These are phyloP conservation scores for Aphanomyces cochlioides DNA, from an alignment of 352 stramenopile genomes.

Conservation along the genomic window DNA sequence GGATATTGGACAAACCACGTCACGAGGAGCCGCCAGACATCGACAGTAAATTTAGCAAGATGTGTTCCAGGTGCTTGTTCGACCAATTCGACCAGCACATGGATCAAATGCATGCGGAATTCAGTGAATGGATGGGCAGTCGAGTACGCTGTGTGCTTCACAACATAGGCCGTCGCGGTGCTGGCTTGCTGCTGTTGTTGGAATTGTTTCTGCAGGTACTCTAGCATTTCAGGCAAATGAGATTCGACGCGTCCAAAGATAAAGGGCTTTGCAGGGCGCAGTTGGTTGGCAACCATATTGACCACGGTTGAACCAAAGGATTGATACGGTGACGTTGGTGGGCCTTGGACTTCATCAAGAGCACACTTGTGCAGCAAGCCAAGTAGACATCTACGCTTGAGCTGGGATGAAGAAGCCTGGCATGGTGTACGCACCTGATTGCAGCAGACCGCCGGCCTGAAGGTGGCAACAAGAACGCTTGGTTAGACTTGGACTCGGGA, in stretches of 20 bases:
- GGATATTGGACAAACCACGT: constrained; percentile 90
- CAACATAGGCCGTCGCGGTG: constrained; percentile 49
- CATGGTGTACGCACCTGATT: constrained; percentile 50
- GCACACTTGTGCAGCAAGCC: constrained; percentile 70
- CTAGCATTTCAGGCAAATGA: constrained; percentile 62
- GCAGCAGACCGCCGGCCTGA: constrained; percentile 70
- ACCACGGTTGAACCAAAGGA: constrained; percentile 81
- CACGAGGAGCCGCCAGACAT: constrained; percentile 84
- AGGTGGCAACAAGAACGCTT: constrained; percentile 30
- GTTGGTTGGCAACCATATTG: constrained; percentile 80
- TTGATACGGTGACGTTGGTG: constrained; percentile 77
- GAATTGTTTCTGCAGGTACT: constrained; percentile 71
- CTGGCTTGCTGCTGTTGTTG: constrained; percentile 68
- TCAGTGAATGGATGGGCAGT: constrained; percentile 88
- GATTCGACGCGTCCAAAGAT: constrained; percentile 69
- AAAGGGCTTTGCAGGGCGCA: constrained; percentile 56
- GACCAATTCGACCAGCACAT: constrained; percentile 81
- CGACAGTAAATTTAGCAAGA: constrained; percentile 59
- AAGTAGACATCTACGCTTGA: constrained; percentile 48
- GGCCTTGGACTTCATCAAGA: constrained; percentile 69
- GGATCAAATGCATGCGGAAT: constrained; percentile 80
- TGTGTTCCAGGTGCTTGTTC: constrained; percentile 61
- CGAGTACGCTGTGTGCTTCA: constrained; percentile 84
- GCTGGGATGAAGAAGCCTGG: constrained; percentile 30
- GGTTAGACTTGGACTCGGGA: constrained; percentile 25